A percentile compares a stretch with the other conserved stretches of the same genome.
phyloP scores from a whole-genome alignment of 495 filamentous ascomycete species.

The Neurospora pannonica region DNA sequence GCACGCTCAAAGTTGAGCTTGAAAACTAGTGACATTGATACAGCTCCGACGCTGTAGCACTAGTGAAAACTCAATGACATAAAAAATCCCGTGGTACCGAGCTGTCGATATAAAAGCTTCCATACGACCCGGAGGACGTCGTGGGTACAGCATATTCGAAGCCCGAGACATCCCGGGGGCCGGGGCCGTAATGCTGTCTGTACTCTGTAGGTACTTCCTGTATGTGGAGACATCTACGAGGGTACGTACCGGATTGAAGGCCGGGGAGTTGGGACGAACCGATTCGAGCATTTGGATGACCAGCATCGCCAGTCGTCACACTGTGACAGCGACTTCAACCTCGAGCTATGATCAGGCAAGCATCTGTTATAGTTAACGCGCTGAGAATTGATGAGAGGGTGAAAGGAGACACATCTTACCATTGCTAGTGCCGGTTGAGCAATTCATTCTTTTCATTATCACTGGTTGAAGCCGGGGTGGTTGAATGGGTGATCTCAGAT shows the following conservation, averaged over 20 bases:
- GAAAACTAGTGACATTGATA: neutral
- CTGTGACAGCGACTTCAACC: neutral
- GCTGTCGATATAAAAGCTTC: neutral
- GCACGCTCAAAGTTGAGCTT: too few relatives aligned
- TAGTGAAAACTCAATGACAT: too few relatives aligned
- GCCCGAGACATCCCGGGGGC: neutral
- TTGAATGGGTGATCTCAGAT: neutral
- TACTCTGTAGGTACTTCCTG: neutral
- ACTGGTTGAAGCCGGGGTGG: neutral
- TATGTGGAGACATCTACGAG: neutral
- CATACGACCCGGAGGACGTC: neutral
- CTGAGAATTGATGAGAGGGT: neutral
- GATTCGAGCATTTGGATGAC: neutral
- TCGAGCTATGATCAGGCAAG: neutral
- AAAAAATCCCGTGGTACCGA: neutral
- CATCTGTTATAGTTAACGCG: neutral
- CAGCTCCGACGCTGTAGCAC: too few relatives aligned
- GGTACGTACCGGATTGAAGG: neutral
- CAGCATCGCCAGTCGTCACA: neutral
- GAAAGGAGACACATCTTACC: neutral
- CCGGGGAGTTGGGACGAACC: neutral
- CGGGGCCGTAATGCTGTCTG: neutral
- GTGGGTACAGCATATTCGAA: neutral
- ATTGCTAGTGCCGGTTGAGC: neutral
- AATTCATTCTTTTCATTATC: neutral